phyloP scores from a whole-genome alignment of 768 basidiomycete species.

The Phallus indusiatus region DNA sequence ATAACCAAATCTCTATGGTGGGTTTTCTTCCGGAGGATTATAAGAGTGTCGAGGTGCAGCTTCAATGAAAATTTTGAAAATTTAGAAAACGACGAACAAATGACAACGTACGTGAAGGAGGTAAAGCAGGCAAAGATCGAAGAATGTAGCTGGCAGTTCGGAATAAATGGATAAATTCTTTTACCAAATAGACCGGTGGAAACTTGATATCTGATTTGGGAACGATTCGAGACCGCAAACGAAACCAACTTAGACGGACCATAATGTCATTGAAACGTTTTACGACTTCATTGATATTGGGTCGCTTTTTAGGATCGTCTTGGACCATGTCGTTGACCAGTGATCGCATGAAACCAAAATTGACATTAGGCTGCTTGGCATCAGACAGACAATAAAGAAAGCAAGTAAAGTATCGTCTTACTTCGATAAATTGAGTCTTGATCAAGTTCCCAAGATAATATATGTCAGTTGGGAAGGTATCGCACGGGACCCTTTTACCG shows the following conservation, averaged over 20 bases:
- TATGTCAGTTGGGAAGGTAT: conserved; percentile 34
- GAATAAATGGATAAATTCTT: neutral
- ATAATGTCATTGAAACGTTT: conserved; percentile 21
- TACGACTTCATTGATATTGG: conserved; percentile 29
- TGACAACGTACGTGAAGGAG: too few species aligned
- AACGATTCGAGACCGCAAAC: conserved; percentile 19
- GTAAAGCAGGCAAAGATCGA: too few species aligned
- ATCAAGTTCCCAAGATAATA: conserved; percentile 35
- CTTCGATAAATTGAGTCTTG: conserved; percentile 23
- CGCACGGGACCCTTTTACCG: conserved; percentile 3
- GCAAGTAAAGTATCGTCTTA: conserved; percentile 7
- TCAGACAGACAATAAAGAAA: neutral
- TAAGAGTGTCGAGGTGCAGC: too few species aligned
- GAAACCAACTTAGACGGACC: conserved; percentile 18
- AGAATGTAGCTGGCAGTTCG: neutral
- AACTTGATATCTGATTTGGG: neutral
- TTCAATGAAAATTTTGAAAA: too few species aligned
- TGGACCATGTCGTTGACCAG: conserved; percentile 30
- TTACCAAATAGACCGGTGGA: neutral
- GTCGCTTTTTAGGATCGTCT: conserved; percentile 24
- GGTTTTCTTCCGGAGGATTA: too few species aligned
- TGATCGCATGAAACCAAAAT: conserved; percentile 25
- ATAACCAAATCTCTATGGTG: too few species aligned
- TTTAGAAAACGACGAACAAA: too few species aligned
- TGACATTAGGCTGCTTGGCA: conserved; percentile 12